A percentile compares a stretch with the other conserved stretches of the same genome.
These are phyloP conservation scores for Verticillium longisporum DNA, from an alignment of 2,329 filamentous ascomycete species.

Conservation along the genomic window DNA sequence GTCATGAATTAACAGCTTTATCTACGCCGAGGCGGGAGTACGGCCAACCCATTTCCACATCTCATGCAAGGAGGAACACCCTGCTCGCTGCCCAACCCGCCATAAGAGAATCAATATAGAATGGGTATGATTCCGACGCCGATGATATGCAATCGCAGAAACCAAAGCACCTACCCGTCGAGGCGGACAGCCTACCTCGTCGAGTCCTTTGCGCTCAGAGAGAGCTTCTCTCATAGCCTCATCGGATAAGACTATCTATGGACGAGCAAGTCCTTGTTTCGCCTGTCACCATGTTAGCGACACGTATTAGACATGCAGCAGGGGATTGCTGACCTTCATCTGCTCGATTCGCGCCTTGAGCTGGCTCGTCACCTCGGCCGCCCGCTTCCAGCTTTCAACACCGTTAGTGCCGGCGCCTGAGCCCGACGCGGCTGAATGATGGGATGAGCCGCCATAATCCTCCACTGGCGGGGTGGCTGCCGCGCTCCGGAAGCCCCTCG, in stretches of 20 bases:
- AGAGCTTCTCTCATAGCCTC: neutral
- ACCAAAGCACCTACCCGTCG: neutral
- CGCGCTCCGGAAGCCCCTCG: slow-evolving; percentile 42
- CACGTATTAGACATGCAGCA: neutral
- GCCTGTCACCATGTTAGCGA: slow-evolving; percentile 26
- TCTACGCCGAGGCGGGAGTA: neutral
- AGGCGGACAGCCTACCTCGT: neutral
- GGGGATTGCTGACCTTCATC: slow-evolving; percentile 68
- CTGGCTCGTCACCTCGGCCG: slow-evolving; percentile 95
- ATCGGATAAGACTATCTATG: slow-evolving; percentile 8
- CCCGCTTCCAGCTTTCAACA: slow-evolving; percentile 92
- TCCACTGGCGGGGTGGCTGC: slow-evolving; percentile 11
- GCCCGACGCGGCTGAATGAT: slow-evolving; percentile 12
- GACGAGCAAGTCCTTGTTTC: slow-evolving; percentile 39
- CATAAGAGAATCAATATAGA: neutral
- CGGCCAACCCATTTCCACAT: neutral
- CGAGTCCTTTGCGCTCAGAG: neutral
- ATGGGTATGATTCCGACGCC: slow-evolving; percentile 27
- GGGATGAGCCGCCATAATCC: neutral
- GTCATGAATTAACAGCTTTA: neutral
- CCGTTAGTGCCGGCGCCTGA: slow-evolving; percentile 39
- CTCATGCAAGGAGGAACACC: neutral
- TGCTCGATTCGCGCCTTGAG: slow-evolving; percentile 95
- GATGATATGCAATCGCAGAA: slow-evolving; percentile 20
- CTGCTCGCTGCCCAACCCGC: neutral